These are phyloP conservation scores for Exophiala dermatitidis DNA, from an alignment of 2,329 filamentous ascomycete species.

Conservation along the genomic window DNA sequence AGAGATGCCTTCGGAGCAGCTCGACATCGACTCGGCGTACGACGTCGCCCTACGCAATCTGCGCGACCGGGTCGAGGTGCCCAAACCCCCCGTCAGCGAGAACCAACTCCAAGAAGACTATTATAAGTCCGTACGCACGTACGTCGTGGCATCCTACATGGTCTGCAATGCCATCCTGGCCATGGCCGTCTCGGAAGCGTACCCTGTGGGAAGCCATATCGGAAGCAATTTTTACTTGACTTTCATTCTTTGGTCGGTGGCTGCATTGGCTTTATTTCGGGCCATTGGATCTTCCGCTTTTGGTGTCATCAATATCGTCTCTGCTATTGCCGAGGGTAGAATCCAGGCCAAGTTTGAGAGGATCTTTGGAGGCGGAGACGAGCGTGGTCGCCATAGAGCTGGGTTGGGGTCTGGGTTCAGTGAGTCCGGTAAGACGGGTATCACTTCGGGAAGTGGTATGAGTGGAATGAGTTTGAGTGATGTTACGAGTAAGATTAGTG, in stretches of 20 bases:
- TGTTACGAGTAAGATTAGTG: slow-evolving; percentile 22
- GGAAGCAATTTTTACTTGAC: slow-evolving; percentile 76
- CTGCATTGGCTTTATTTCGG: slow-evolving; percentile 76
- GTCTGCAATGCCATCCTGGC: slow-evolving; percentile 83
- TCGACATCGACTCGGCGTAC: slow-evolving; percentile 96
- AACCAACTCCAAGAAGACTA: slow-evolving; percentile 93
- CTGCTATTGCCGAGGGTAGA: slow-evolving; percentile 78
- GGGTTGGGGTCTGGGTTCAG: slow-evolving; percentile 18
- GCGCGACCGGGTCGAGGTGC: slow-evolving; percentile 81
- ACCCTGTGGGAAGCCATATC: slow-evolving; percentile 62
- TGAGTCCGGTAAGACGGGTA: slow-evolving; percentile 23
- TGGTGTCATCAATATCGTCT: slow-evolving; percentile 73
- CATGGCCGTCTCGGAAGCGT: slow-evolving; percentile 87
- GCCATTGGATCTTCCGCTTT: slow-evolving; percentile 76
- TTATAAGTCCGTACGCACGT: slow-evolving; percentile 92
- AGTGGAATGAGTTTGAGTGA: slow-evolving; percentile 22
- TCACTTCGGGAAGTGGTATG: slow-evolving; percentile 16
- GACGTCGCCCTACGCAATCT: slow-evolving; percentile 95
- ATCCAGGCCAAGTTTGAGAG: slow-evolving; percentile 47
- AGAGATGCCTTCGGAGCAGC: slow-evolving; percentile 95
- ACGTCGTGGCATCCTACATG: slow-evolving; percentile 97
- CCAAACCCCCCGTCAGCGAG: slow-evolving; percentile 55
- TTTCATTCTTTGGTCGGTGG: slow-evolving; percentile 90
- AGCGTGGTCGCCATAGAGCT: slow-evolving; percentile 16
- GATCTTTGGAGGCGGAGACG: slow-evolving; percentile 26